phyloP scores from a whole-genome alignment of 1,139 yeast species.

The Hyphopichia pseudoburtonii region DNA sequence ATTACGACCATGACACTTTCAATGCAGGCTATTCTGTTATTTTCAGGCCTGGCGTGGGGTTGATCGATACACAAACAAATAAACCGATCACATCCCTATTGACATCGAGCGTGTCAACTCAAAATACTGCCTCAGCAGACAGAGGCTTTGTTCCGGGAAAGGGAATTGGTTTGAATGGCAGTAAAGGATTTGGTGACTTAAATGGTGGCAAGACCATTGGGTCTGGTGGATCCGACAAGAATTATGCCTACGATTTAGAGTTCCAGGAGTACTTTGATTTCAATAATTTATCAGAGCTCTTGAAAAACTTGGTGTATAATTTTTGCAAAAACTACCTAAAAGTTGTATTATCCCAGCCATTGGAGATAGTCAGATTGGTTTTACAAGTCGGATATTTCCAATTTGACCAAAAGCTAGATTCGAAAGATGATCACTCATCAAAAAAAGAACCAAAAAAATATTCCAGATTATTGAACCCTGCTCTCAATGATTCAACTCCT shows the following conservation, averaged over 20 bases:
- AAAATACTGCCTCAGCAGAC: slow-evolving; percentile 7
- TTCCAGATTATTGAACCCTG: slow-evolving; percentile 2
- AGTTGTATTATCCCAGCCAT: slow-evolving; percentile 77
- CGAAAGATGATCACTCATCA: neutral
- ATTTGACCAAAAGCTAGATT: slow-evolving; percentile 10
- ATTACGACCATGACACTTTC: slow-evolving; percentile 69
- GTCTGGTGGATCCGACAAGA: slow-evolving; percentile 29
- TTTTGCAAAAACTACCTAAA: slow-evolving; percentile 68
- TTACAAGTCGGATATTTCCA: slow-evolving; percentile 75
- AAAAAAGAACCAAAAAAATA: slow-evolving; percentile 7
- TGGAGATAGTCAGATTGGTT: slow-evolving; percentile 77
- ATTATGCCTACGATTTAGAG: slow-evolving; percentile 63
- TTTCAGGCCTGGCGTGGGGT: slow-evolving; percentile 61
- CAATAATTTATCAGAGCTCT: slow-evolving; percentile 53
- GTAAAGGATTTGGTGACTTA: slow-evolving; percentile 10
- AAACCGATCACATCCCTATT: slow-evolving; percentile 32
- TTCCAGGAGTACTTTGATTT: slow-evolving; percentile 65
- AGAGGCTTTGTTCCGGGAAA: slow-evolving; percentile 17
- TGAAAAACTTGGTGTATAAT: slow-evolving; percentile 55
- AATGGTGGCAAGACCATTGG: slow-evolving; percentile 8
- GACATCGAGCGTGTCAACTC: slow-evolving; percentile 18
- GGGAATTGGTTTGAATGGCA: slow-evolving; percentile 23
- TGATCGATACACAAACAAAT: slow-evolving; percentile 42
- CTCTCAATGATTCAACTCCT: slow-evolving; percentile 3
- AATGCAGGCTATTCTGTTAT: slow-evolving; percentile 65